Conservation (phyloP, 2,329 filamentous ascomycete species). For the Trichoderma koningiopsis region DNA sequence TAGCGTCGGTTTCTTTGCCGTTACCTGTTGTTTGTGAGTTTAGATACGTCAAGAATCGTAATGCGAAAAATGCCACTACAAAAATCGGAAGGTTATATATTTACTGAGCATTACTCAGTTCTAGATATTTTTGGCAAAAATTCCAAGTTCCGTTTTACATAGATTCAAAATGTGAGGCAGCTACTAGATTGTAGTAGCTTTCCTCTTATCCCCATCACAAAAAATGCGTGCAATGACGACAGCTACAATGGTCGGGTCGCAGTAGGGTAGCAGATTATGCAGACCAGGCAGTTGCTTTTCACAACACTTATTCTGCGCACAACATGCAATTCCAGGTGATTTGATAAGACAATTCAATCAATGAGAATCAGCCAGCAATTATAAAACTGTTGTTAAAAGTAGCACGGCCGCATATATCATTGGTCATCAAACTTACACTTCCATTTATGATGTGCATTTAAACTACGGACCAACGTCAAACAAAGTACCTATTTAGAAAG, state of each 20-base stretch:
- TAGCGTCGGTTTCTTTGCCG: background rate
- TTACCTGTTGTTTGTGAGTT: background rate
- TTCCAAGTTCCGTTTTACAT: background rate
- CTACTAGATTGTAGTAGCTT: background rate
- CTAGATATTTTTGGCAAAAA: background rate
- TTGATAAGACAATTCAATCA: background rate
- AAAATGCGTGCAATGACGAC: background rate
- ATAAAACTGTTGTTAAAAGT: background rate
- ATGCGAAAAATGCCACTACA: background rate
- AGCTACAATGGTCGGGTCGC: background rate
- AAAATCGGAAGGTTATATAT: background rate
- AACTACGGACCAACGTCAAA: too few species aligned
- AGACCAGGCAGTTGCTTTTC: background rate
- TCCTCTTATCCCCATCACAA: background rate
- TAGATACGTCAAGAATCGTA: too few species aligned
- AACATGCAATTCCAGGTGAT: background rate
- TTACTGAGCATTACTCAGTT: background rate
- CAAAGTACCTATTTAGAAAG: background rate
- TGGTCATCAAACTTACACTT: background rate
- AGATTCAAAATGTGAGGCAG: rapidly evolving
- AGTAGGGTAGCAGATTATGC: background rate
- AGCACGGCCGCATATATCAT: background rate
- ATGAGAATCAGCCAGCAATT: background rate
- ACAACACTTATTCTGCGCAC: background rate
- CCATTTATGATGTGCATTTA: background rate